phyloP scores from a whole-genome alignment of 2,329 filamentous ascomycete genomes.

The Aspergillus transmontanensis region DNA sequence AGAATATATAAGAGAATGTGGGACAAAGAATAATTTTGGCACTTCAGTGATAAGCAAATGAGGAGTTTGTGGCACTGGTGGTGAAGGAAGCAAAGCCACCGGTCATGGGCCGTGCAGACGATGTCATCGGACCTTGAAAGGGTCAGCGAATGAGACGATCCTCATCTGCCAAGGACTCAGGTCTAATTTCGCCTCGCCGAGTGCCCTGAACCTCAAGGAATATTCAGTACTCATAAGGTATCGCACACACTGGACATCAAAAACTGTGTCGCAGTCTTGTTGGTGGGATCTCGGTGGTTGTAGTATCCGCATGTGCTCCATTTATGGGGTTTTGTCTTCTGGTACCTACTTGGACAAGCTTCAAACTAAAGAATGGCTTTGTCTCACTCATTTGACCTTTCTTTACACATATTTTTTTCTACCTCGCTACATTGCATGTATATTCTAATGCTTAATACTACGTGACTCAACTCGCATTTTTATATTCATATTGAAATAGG shows the following conservation, averaged over 20 bases:
- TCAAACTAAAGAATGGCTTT: slow-evolving; percentile 1
- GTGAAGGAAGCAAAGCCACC: slow-evolving; percentile 22
- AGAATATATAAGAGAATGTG: slow-evolving; percentile 1
- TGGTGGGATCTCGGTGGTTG: background rate
- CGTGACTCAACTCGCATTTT: background rate
- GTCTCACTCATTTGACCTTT: background rate
- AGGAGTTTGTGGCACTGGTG: slow-evolving; percentile 19
- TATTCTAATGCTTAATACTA: background rate
- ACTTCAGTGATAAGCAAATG: slow-evolving; percentile 8
- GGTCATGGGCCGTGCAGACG: slow-evolving; percentile 31
- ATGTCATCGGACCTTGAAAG: slow-evolving; percentile 37
- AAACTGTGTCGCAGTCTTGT: background rate
- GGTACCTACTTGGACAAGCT: slow-evolving; percentile 1
- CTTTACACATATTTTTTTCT: background rate
- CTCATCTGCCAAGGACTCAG: slow-evolving; percentile 46
- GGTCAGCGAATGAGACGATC: slow-evolving; percentile 57
- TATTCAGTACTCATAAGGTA: background rate
- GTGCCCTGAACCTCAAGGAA: slow-evolving; percentile 17
- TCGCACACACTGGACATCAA: background rate
- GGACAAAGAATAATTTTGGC: background rate
- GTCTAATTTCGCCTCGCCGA: slow-evolving; percentile 10
- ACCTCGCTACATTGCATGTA: background rate
- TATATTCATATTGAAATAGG: background rate
- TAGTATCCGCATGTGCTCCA: slow-evolving; percentile 4
- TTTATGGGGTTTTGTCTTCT: background rate